Base-by-base conservation (phyloP, 768 basidiomycete genomes). In the Nevesoporus exiguus region DNA sequence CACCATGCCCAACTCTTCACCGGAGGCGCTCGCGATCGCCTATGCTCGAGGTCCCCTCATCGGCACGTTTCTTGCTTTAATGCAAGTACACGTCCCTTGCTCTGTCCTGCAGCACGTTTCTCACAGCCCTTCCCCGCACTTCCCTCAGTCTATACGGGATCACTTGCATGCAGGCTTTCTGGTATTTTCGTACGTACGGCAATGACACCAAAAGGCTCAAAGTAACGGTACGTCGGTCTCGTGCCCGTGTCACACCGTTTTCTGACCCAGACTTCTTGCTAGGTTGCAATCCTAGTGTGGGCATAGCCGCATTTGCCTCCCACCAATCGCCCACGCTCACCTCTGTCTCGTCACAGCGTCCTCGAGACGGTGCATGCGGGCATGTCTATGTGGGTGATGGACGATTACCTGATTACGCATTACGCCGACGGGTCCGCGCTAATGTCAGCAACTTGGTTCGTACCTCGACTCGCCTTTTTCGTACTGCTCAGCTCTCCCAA, bases 31-130 rank as follows among this genome's bases (percentile, higher is more conserved):
- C 13, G 63, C 44, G 5, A 44, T 57, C 21, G 43, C 61, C 2
- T 58, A 67, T n/a, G 52, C 33, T 3, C 55, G 68, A 55, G 68
- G 68, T 0, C 68, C 66, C 1, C 64, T 69, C 40, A 30, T 70
- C 13, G 68, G 68, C 31, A 61, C 64, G 0, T 66, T 66, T 15
- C 33, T 70, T 13, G 61, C 62, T 30, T 25, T 64, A 21, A 15
- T 51, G 68, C 56, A 54, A 62, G 65, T 58, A 8, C 22, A 15
- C 29, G 0, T 31, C 19, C 21, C 7, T 33, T 30, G 1, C 6
- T 31, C 9, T 1, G 7, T 21, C 1, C 1, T 21, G 8, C 48
- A 19, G 19, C 42, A 10, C 22, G 22, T 53, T 44, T 41, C 55
- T 56, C 36, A 61, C 47, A 17, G 2, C 40, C 17, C 21, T 27